These are phyloP conservation scores for Neurospora sp. DNA, from an alignment of 2,329 filamentous ascomycete species.

Conservation along the genomic window DNA sequence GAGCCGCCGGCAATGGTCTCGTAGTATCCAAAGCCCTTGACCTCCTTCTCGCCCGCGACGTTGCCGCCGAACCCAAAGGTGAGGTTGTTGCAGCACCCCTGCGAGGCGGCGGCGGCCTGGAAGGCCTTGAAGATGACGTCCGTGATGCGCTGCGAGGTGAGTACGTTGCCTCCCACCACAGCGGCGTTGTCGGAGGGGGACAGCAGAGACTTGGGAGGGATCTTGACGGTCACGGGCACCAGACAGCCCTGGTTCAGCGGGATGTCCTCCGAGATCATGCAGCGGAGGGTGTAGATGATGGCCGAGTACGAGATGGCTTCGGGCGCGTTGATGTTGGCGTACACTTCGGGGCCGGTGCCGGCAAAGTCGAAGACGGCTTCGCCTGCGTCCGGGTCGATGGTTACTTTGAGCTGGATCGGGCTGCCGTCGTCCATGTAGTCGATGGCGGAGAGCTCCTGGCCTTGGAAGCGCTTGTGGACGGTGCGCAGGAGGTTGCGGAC, in stretches of 20 bases:
- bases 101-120: conserved; percentile 64
- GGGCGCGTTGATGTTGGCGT: conserved; percentile 68
- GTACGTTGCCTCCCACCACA: conserved; percentile 74
- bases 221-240: conserved; percentile 62
- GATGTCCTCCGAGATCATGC: conserved; percentile 71
- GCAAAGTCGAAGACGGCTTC: conserved; percentile 70
- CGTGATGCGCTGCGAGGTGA: conserved; percentile 71
- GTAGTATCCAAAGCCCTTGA: conserved; percentile 76
- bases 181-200: conserved; percentile 67
- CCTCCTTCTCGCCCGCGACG: conserved; percentile 41
- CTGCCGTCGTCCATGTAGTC: conserved; percentile 86
- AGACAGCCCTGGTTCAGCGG: conserved; percentile 82
- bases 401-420: conserved; percentile 64
- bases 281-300: conserved; percentile 78
- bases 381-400: conserved; percentile 63
- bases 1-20: conserved; percentile 74
- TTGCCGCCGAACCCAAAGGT: conserved; percentile 76
- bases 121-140: conserved; percentile 78
- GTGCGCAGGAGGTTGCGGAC: conserved; percentile 65
- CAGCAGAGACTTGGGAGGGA: conserved; percentile 63
- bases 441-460: conserved; percentile 59
- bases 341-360: conserved; percentile 66
- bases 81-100: conserved; percentile 77
- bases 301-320: conserved; percentile 68
- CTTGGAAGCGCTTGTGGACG: conserved; percentile 59